Evolutionary conservation across 495 filamentous ascomycete species (phyloP).

Genomic region (Umbilicaria muhlenbergii): DNA sequence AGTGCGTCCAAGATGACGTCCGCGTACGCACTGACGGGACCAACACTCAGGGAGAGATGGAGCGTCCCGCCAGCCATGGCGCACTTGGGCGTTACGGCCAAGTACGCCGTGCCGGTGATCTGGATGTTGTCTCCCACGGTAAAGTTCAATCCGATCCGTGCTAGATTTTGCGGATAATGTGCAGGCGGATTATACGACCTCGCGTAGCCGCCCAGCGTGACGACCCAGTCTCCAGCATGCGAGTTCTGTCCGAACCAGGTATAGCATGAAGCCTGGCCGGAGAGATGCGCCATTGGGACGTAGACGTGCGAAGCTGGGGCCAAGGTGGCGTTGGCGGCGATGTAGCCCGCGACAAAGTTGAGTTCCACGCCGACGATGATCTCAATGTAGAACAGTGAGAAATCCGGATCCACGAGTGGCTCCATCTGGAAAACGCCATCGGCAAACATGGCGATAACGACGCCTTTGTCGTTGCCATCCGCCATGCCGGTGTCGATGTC

Average conservation of each 20-base stretch:
- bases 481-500: no score
- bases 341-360: slow-evolving; percentile 18
- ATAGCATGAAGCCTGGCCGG: slow-evolving; percentile 29
- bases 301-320: slow-evolving; percentile 27
- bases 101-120: slow-evolving; percentile 30
- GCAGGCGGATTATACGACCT: slow-evolving; percentile 19
- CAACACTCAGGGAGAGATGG: slow-evolving; percentile 13
- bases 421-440: no score
- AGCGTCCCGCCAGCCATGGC: slow-evolving; percentile 31
- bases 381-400: no score
- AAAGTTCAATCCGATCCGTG: slow-evolving; percentile 28
- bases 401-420: no score
- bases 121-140: slow-evolving; percentile 14
- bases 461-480: no score
- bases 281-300: slow-evolving; percentile 25
- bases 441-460: no score
- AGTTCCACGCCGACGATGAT: slow-evolving; percentile 26
- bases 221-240: slow-evolving; percentile 32
- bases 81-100: slow-evolving; percentile 34
- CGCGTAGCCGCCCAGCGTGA: slow-evolving; percentile 38
- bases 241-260: slow-evolving; percentile 26
- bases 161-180: slow-evolving; percentile 27
- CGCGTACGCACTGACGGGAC: slow-evolving; percentile 24
- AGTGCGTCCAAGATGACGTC: slow-evolving; percentile 29
- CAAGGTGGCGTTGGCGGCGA: slow-evolving; percentile 22